Conservation (phyloP, 2,329 filamentous ascomycete genomes). For the Xylariomycetidae sp. region DNA sequence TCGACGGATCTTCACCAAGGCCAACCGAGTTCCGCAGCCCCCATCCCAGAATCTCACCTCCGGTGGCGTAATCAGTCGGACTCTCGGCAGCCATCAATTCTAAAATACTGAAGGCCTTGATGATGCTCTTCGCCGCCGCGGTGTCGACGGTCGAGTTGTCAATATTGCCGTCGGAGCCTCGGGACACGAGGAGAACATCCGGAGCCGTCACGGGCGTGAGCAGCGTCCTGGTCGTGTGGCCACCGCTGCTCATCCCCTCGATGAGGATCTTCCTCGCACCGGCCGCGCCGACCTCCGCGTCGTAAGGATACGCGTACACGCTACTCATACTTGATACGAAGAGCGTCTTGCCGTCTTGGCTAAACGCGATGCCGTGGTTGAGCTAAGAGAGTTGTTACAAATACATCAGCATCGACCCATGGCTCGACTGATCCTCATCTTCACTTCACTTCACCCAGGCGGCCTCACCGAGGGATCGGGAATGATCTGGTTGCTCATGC, state of each 20-base stretch:
- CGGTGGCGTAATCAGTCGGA: slow-evolving; percentile 37
- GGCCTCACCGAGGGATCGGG: slow-evolving; percentile 19
- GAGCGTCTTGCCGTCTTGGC: slow-evolving; percentile 46
- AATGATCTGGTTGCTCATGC: slow-evolving; percentile 23
- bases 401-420: too few relatives aligned
- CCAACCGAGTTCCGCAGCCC: slow-evolving; percentile 71
- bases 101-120: slow-evolving; percentile 52
- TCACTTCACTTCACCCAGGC: too few relatives aligned
- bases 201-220: slow-evolving; percentile 52
- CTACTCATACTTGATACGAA: slow-evolving; percentile 53
- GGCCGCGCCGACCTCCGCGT: slow-evolving; percentile 46
- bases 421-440: too few relatives aligned
- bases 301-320: slow-evolving; percentile 64
- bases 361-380: slow-evolving; percentile 53
- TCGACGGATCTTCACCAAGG: slow-evolving; percentile 55
- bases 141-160: slow-evolving; percentile 48
- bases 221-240: slow-evolving; percentile 64
- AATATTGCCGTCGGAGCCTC: slow-evolving; percentile 60
- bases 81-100: slow-evolving; percentile 19
- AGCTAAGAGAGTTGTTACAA: too few relatives aligned
- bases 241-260: slow-evolving; percentile 55
- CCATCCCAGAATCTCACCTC: slow-evolving; percentile 56
- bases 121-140: slow-evolving; percentile 46
- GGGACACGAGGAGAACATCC: slow-evolving; percentile 58
- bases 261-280: slow-evolving; percentile 48